phyloP scores from a whole-genome alignment of 192 early-diverging fungal genomes.

The Linnemannia hyalina region DNA sequence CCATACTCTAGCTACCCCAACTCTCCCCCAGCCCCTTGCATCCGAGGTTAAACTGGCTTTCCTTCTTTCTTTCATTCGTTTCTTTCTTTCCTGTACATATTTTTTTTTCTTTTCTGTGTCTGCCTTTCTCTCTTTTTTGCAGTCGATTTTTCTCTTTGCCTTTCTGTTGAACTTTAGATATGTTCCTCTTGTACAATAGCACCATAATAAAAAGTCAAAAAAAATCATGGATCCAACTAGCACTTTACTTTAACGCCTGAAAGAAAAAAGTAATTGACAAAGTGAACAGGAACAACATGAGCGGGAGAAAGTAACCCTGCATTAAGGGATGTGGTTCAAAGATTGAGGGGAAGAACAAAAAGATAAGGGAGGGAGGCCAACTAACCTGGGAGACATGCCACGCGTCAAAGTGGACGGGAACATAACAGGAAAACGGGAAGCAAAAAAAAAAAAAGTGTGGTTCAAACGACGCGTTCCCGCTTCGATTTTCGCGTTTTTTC shows the following conservation, averaged over 20 bases:
- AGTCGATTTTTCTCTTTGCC: background rate
- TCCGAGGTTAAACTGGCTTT: conserved; percentile 27
- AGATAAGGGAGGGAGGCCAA: too few relatives aligned
- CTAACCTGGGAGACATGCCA: too few relatives aligned
- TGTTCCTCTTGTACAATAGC: background rate
- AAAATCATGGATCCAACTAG: background rate
- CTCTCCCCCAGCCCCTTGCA: conserved; percentile 49
- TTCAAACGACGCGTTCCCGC: too few relatives aligned
- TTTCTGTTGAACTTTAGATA: background rate
- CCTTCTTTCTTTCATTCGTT: background rate
- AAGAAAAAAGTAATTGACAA: too few relatives aligned
- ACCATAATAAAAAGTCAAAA: conserved; percentile 14
- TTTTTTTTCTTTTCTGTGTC: background rate
- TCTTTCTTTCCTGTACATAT: background rate
- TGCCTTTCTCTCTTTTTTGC: background rate
- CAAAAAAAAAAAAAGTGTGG: background rate
- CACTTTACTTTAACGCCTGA: background rate
- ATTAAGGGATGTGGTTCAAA: too few relatives aligned
- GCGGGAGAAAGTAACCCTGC: too few relatives aligned
- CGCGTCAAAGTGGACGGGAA: background rate
- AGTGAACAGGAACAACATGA: too few relatives aligned
- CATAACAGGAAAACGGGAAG: background rate
- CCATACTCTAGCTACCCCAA: conserved; percentile 51
- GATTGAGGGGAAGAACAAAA: too few relatives aligned
- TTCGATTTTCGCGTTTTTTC: too few relatives aligned